Base-by-base conservation (phyloP, 176 grass and related monocot species). In the Ensete ventricosum region DNA sequence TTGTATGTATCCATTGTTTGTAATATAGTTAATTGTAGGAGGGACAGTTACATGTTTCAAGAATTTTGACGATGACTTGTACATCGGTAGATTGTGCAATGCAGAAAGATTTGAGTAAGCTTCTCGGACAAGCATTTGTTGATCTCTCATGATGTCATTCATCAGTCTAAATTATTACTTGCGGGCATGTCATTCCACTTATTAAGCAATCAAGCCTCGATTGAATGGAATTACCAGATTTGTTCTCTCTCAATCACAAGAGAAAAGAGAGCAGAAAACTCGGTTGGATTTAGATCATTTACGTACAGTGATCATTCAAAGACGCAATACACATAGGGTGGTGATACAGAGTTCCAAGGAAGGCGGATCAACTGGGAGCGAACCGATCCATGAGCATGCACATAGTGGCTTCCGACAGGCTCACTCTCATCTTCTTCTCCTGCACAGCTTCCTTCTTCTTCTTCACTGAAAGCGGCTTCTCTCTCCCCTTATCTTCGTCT, bases 351-450 rank as follows among this genome's bases (percentile, higher is more conserved):
- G 3, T 54, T 54, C 9, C 0, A 64, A 9, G 62, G 21, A 34
- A 34, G 22, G 22, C 22, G 4, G 34, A 43, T 52, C 22, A 69
- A 23, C 53, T 27, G 55, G 89, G 89, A 14, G 89, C 78, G 67
- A 92, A 92, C 34, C 75, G 78, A 64, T 92, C 89, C 89, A 88
- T 88, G 19, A 88, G 81, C 78, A 92, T 70, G 60, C 83, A 88
- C 66, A 53, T 50, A 11, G 76, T 63, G 71, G 75, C 50, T 9
- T 88, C 86, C 53, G 85, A 81, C 55, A 92, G 50, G 43, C 58
- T 43, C 75, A n/a, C 19, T 9, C 50, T 14, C 2, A 21, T 11
- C 52, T 58, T 0, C 67, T 11, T 0, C 67, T 11, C 59, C 66
- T 53, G 24, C 13, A 55, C 34, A 43, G 60, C 19, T 3, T 14